Percentiles rank a stretch among this genome's conserved stretches.
Evolutionary conservation across 495 filamentous ascomycete species (phyloP).

Genomic region (Penicillium argentinense): DNA sequence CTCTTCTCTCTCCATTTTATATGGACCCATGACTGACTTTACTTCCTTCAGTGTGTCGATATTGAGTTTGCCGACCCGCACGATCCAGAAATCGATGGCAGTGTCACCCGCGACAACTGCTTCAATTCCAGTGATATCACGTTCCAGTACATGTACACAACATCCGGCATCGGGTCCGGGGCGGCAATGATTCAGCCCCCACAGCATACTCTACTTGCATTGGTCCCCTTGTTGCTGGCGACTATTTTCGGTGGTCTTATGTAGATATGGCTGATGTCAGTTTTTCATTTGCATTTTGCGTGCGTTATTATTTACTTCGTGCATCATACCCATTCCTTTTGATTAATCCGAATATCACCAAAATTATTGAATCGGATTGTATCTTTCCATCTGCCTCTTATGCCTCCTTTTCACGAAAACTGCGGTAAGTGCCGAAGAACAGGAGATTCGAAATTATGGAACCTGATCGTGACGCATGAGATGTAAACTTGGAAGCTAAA

Average conservation of each 20-base stretch:
- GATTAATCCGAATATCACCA: constrained; percentile 7
- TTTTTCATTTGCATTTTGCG: constrained; percentile 18
- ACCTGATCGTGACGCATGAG: too few species aligned
- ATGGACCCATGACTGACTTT: not conserved
- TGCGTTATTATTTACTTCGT: constrained; percentile 16
- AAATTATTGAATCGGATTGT: constrained; percentile 17
- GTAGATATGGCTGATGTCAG: constrained; percentile 18
- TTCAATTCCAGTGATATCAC: constrained; percentile 75
- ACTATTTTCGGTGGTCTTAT: constrained; percentile 24
- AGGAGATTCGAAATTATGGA: too few species aligned
- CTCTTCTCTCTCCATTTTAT: not conserved
- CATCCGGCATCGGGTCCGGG: constrained; percentile 51
- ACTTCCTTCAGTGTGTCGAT: constrained; percentile 77
- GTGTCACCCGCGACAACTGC: constrained; percentile 80
- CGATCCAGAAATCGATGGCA: constrained; percentile 57
- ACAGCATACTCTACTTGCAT: constrained; percentile 8
- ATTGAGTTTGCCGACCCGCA: constrained; percentile 75
- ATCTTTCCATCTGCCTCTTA: too few species aligned
- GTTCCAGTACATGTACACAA: constrained; percentile 76
- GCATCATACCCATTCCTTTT: constrained; percentile 23
- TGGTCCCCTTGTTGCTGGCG: constrained; percentile 27
- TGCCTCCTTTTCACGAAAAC: too few species aligned
- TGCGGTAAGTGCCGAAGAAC: too few species aligned
- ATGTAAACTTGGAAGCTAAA: too few species aligned
- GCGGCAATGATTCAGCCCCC: constrained; percentile 28